Evolutionary conservation across 176 grass and related monocot species (phyloP).

Genomic region (Melocanna baccifera): DNA sequence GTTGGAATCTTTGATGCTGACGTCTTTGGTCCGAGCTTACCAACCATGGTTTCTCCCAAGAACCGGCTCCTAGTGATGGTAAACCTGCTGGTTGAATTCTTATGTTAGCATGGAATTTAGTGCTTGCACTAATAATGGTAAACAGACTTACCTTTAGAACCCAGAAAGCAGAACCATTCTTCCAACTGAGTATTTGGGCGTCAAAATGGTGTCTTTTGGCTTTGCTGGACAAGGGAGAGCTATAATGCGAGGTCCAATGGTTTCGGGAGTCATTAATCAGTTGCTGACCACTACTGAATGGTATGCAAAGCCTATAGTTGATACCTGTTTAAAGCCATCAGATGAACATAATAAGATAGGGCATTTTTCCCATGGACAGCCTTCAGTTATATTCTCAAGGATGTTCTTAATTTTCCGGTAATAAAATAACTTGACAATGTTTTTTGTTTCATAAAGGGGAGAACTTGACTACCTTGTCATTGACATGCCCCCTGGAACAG

Average conservation of each 20-base stretch:
- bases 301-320: constrained; percentile 45
- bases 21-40: constrained; percentile 90
- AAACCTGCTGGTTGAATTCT: constrained; percentile 37
- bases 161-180: constrained; percentile 78
- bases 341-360: constrained; percentile 1
- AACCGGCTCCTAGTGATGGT: constrained; percentile 91
- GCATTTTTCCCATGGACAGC: not conserved
- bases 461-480: constrained; percentile 97
- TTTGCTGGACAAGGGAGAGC: constrained; percentile 97
- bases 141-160: constrained; percentile 94
- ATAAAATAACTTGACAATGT: not conserved
- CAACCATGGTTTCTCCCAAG: constrained; percentile 95
- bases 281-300: constrained; percentile 86
- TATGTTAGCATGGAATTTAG: constrained; percentile 34
- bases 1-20: constrained; percentile 99
- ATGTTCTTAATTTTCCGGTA: constrained; percentile 1
- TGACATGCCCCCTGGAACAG: constrained; percentile 98
- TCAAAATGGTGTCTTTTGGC: constrained; percentile 96
- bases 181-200: constrained; percentile 79
- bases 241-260: constrained; percentile 97
- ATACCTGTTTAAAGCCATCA: constrained; percentile 9
- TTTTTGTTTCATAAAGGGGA: constrained; percentile 61
- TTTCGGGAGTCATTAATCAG: constrained; percentile 95
- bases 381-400: not conserved
- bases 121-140: constrained; percentile 79